Evolutionary conservation across 2,329 filamentous ascomycete species (phyloP), one percentile per base, ranked within the genome.

Genomic region (Teratosphaeriaceae sp.): DNA sequence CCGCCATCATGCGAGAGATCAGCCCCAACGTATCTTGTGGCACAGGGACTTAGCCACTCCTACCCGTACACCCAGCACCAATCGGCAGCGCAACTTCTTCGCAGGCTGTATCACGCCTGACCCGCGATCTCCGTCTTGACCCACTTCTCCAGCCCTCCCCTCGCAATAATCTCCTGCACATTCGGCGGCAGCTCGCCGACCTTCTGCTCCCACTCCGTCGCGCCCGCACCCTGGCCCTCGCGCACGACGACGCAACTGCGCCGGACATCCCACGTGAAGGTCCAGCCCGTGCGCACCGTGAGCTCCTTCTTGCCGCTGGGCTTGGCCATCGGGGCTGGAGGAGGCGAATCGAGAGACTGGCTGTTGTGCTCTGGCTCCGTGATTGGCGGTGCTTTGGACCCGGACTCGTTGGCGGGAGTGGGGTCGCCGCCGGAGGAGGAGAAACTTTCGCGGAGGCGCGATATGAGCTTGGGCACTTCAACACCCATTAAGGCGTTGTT

Each of bases 111-210:
- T 16, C 37, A 27, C 20, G 5, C 22, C 5, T n/a, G n/a, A n/a
- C 23, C 24, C n/a, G 5, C 37, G 19, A 88, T 84, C 62, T 85
- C 73, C 44, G 74, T 72, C 73, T 84, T 84, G 8, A 92, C 84
- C 88, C 87, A 94, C 50, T 80, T 82, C 71, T 89, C 85, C 47
- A 94, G 60, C 0, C 88, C 88, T 2, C 86, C 86, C 38, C 74
- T 65, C 0, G 85, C 83, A 56, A 90, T 86, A 44, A 90, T 88
- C 58, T 85, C 62, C 63, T 95, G 88, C 43, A 95, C 84, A 58
- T 90, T 94, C 0, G 84, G 79, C 12, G 87, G 85, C 49, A 94
- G 62, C 69, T 92, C 84, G 6, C 85, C 85, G 1, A 94, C 87
- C 66, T 84, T 86, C 60, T 92, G 78, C 39, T 72, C 82, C 88